Percentiles rank a stretch among this genome's conserved stretches.
Evolutionary conservation across 139 green algal genomes (phyloP).

Genomic region (Eudorina sp.): DNA sequence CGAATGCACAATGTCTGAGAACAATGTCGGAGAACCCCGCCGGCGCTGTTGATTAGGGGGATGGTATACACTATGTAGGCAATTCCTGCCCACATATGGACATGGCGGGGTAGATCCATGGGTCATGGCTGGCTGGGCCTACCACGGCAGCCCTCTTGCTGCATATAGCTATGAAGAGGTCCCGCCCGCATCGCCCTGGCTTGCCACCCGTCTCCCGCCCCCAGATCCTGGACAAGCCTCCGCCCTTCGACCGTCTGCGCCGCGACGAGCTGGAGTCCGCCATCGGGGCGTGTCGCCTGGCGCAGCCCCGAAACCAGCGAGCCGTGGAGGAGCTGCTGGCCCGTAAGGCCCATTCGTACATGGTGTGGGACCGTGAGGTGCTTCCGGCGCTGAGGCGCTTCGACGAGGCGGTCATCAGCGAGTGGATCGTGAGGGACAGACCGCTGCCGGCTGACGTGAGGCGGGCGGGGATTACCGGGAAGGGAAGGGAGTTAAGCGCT

Average conservation of each 20-base stretch:
- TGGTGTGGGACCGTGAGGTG: constrained; percentile 21
- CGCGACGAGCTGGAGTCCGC: constrained; percentile 32
- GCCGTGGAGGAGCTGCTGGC: constrained; percentile 25
- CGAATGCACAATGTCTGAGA: too few relatives aligned
- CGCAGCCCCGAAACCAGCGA: not conserved
- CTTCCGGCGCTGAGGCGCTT: constrained; percentile 21
- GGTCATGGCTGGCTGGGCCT: too few relatives aligned
- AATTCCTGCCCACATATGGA: too few relatives aligned
- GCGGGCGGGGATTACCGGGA: too few relatives aligned
- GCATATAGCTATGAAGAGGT: too few relatives aligned
- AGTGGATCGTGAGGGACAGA: not conserved
- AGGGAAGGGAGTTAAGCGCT: too few relatives aligned
- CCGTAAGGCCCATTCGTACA: not conserved
- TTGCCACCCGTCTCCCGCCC: not conserved
- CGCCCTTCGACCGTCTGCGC: constrained; percentile 5
- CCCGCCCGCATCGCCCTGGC: not conserved
- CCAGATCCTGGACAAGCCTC: constrained; percentile 23
- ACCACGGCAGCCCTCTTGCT: too few relatives aligned
- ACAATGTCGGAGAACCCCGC: too few relatives aligned
- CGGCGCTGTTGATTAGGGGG: too few relatives aligned
- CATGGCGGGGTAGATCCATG: too few relatives aligned
- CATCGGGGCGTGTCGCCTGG: not conserved
- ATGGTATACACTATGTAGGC: too few relatives aligned
- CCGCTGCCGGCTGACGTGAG: not conserved
- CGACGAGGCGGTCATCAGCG: not conserved